Base-by-base conservation (phyloP, 768 basidiomycete species). In the Lactifluus subvellereus region DNA sequence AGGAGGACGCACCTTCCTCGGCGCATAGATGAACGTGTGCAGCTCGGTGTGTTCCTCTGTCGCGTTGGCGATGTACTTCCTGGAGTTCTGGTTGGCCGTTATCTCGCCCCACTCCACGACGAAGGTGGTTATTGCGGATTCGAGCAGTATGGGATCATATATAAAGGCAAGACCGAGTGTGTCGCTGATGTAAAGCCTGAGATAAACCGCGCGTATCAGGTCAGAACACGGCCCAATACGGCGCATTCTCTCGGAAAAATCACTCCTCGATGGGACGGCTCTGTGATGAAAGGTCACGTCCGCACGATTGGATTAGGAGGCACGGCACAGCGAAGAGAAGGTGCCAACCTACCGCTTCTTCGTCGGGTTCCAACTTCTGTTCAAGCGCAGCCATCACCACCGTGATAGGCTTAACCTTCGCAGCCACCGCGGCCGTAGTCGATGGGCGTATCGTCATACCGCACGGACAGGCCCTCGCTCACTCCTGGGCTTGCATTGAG, bases 81-180 rank as follows among this genome's bases (percentile, higher is more conserved):
- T 60, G 3, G 78, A 70, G 1, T 62, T 69, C 42, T 71, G 67
- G 49, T 80, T 80, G 33, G 70, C 73, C 16, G 67, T 55, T 8
- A 62, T 60, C 5, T 70, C 70, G 20, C 80, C 79, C 83, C 84
- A 87, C 64, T 84, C 83, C 47, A 86, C 74, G 30, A 85, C 62
- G 65, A 80, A 78, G 6, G 81, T 66, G 3, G 68, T 70, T 4
- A 68, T 67, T 9, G 75, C 72, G 1, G 74, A 77, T 55, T 87
- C 85, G 45, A 85, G 74, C 30, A 82, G 74, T 37, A 85, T 73
- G 0, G 86, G 86, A 60, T 84, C 80, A 54, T 82, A 78, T 9
- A 85, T 43, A 62, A 85, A 86, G 0, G 79, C 82, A 66, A 80
- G 69, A 11, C 76, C 64, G 2, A 57, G 59, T 8, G 72, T 62